phyloP scores from a whole-genome alignment of 192 early-diverging fungal genomes.

The Linnemannia hyalina region DNA sequence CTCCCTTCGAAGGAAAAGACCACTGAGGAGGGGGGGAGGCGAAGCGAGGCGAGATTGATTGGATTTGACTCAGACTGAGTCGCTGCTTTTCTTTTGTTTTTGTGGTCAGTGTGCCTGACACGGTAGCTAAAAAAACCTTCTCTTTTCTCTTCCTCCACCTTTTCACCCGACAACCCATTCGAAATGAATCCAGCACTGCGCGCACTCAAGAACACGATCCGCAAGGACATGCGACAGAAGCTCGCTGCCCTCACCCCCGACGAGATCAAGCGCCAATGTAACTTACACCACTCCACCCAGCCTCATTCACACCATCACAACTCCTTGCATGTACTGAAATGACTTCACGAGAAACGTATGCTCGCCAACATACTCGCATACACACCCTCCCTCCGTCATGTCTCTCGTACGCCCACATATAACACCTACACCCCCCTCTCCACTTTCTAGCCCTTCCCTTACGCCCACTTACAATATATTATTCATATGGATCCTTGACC shows the following conservation, averaged over 20 bases:
- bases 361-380: not conserved
- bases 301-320: not conserved
- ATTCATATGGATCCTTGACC: not conserved
- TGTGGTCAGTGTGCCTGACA: no score
- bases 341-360: not conserved
- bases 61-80: not conserved
- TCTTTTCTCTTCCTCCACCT: not conserved
- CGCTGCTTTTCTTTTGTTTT: not conserved
- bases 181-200: constrained; percentile 52
- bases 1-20: no score
- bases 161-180: no score
- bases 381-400: not conserved
- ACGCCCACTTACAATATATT: not conserved
- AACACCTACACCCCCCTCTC: not conserved
- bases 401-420: not conserved
- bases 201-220: constrained; percentile 43
- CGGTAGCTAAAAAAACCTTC: not conserved
- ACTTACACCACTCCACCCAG: not conserved
- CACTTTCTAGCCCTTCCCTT: not conserved
- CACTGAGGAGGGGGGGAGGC: no score
- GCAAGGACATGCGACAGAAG: constrained; percentile 49
- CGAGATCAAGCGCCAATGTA: constrained; percentile 49
- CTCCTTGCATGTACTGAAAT: not conserved
- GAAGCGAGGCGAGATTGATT: no score
- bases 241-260: constrained; percentile 33